Percentiles rank a stretch among this genome's conserved stretches.
Conservation (phyloP, 192 early-diverging fungal genomes). For the Coemansia javaensis region DNA sequence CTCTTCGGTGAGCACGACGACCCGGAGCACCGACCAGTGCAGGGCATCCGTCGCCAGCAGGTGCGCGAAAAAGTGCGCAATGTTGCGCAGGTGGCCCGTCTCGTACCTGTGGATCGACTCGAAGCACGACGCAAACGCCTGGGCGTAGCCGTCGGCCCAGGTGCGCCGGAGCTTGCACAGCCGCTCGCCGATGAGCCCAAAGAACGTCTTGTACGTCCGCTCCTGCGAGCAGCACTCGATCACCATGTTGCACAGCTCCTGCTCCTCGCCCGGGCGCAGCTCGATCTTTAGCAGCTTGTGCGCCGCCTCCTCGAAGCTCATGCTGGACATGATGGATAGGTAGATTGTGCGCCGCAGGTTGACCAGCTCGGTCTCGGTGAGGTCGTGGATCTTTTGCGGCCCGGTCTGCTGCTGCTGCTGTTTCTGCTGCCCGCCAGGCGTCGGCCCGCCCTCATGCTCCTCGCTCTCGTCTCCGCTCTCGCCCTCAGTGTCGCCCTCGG, state of each 20-base stretch:
- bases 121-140: conserved; percentile 76
- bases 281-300: conserved; percentile 91
- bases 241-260: conserved; percentile 93
- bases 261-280: conserved; percentile 78
- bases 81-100: conserved; percentile 87
- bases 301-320: conserved; percentile 92
- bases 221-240: conserved; percentile 97
- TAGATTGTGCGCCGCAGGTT: conserved; percentile 90
- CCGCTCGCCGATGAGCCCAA: conserved; percentile 89
- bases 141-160: conserved; percentile 76
- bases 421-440: background rate
- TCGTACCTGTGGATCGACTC: conserved; percentile 92
- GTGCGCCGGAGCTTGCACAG: conserved; percentile 76
- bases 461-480: conserved; percentile 17
- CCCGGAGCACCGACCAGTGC: conserved; percentile 73
- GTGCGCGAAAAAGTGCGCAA: conserved; percentile 89
- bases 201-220: conserved; percentile 89
- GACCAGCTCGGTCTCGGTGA: conserved; percentile 84
- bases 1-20: conserved; percentile 85
- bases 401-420: conserved; percentile 14
- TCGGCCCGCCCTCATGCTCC: conserved; percentile 21
- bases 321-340: conserved; percentile 89
- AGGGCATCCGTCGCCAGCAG: conserved; percentile 79
- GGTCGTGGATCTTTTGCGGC: conserved; percentile 67
- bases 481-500: conserved; percentile 50